phyloP scores from a whole-genome alignment of 1,284 basidiomycete species.

The Meripilus lineatus region DNA sequence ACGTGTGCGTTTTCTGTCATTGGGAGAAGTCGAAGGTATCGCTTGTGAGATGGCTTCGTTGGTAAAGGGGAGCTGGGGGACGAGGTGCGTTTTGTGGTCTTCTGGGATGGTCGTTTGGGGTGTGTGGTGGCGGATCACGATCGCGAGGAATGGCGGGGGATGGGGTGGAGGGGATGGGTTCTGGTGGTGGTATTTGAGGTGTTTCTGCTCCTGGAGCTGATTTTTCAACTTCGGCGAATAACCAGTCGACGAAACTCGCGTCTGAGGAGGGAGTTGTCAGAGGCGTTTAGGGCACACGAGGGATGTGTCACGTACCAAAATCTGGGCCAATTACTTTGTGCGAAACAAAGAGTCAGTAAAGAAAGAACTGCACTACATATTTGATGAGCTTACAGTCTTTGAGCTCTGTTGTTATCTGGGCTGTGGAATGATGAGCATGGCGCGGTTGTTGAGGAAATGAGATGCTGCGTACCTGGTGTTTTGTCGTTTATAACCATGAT shows the following conservation, averaged over 20 bases:
- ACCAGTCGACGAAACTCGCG: slow-evolving; percentile 76
- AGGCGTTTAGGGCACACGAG: slow-evolving; percentile 1
- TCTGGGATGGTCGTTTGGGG: slow-evolving; percentile 32
- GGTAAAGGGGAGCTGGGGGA: slow-evolving; percentile 40
- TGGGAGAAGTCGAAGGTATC: slow-evolving; percentile 43
- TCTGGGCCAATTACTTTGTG: slow-evolving; percentile 71
- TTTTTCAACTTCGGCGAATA: slow-evolving; percentile 74
- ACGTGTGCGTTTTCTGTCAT: slow-evolving; percentile 67
- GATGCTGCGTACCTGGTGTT: slow-evolving; percentile 67
- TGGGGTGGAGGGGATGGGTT: slow-evolving; percentile 31
- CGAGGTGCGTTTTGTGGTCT: slow-evolving; percentile 34
- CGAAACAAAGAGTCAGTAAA: slow-evolving; percentile 18
- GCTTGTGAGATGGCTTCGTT: slow-evolving; percentile 67
- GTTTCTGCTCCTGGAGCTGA: slow-evolving; percentile 48
- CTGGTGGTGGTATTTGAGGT: slow-evolving; percentile 23
- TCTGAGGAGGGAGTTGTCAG: slow-evolving; percentile 38
- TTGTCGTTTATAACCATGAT: slow-evolving; percentile 93
- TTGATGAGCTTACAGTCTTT: slow-evolving; percentile 64
- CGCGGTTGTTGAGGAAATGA: slow-evolving; percentile 3
- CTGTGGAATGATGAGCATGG: slow-evolving; percentile 34
- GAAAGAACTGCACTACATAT: slow-evolving; percentile 11
- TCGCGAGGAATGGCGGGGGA: slow-evolving; percentile 20
- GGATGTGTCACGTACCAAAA: slow-evolving; percentile 47
- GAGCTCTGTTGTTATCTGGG: slow-evolving; percentile 76
- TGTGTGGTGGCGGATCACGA: slow-evolving; percentile 25